Percentiles rank a stretch among this genome's conserved stretches.
phyloP scores from a whole-genome alignment of 352 stramenopile species.

The Elongisporangium undulatum region DNA sequence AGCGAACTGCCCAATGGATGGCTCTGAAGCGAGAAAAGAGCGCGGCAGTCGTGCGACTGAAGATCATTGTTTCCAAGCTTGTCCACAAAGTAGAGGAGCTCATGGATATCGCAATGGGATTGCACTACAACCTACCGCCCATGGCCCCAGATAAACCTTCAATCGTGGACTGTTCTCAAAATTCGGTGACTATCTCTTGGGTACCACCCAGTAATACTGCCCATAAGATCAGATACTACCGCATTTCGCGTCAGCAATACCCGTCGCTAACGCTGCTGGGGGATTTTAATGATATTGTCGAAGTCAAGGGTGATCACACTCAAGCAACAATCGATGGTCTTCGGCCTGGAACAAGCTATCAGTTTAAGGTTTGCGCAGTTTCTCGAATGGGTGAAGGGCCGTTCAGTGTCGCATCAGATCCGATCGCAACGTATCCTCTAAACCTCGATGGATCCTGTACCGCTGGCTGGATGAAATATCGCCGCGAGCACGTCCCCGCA shows the following conservation, averaged over 20 bases:
- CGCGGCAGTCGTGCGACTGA: constrained; percentile 73
- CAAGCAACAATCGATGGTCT: constrained; percentile 69
- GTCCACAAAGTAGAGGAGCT: constrained; percentile 88
- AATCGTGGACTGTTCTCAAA: constrained; percentile 58
- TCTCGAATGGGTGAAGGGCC: constrained; percentile 84
- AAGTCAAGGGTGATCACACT: constrained; percentile 53
- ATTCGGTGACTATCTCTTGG: constrained; percentile 75
- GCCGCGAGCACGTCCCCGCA: constrained; percentile 46
- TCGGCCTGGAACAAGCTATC: constrained; percentile 73
- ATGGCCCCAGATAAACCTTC: constrained; percentile 63
- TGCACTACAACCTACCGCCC: constrained; percentile 81
- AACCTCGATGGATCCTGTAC: constrained; percentile 75
- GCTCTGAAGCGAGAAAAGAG: constrained; percentile 83
- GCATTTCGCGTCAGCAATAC: constrained; percentile 75
- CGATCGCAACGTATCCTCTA: constrained; percentile 60
- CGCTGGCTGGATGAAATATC: constrained; percentile 86
- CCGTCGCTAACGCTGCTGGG: constrained; percentile 79
- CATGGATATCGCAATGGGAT: constrained; percentile 84
- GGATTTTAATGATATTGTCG: constrained; percentile 77
- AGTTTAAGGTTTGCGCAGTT: constrained; percentile 84
- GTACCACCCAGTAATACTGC: constrained; percentile 47
- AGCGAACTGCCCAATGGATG: constrained; percentile 71
- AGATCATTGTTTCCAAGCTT: constrained; percentile 85
- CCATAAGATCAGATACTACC: constrained; percentile 81
- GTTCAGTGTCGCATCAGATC: constrained; percentile 69